Percentiles rank a stretch among this genome's conserved stretches.
phyloP scores from a whole-genome alignment of 345 rosid genomes.

The Eucalyptus victrix region DNA sequence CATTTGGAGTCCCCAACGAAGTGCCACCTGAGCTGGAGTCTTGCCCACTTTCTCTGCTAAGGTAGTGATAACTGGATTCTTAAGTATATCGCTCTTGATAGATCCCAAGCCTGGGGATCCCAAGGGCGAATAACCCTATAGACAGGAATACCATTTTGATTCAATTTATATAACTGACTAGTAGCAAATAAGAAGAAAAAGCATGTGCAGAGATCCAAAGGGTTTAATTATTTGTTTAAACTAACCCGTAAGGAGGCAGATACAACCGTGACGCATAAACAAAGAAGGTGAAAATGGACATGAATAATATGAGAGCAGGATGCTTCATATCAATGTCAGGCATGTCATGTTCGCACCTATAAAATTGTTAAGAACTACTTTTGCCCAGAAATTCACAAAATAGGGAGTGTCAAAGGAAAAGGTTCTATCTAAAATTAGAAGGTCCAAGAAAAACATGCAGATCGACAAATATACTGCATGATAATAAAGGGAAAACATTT shows the following conservation, averaged over 20 bases:
- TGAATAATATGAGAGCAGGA: background rate
- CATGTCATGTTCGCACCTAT: background rate
- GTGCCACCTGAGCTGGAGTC: conserved; percentile 78
- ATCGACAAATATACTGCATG: background rate
- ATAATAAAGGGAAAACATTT: background rate
- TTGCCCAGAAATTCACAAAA: background rate
- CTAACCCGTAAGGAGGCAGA: background rate
- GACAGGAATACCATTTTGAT: background rate
- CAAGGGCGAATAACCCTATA: conserved; percentile 76
- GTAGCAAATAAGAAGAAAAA: background rate
- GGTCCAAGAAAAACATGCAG: background rate
- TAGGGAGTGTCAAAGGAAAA: background rate
- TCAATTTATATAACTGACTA: background rate
- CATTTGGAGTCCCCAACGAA: conserved; percentile 85
- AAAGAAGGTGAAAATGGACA: background rate
- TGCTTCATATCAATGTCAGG: background rate
- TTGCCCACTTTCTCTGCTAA: conserved; percentile 65
- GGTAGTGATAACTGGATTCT: conserved; percentile 24
- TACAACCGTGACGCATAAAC: background rate
- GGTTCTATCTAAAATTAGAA: background rate
- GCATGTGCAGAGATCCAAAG: background rate
- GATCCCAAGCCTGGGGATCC: conserved; percentile 80
- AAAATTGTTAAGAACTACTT: background rate
- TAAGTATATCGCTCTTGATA: conserved; percentile 55
- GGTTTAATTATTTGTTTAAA: background rate